Conservation (phyloP, 495 filamentous ascomycete species). For the Penicillium steckii region DNA sequence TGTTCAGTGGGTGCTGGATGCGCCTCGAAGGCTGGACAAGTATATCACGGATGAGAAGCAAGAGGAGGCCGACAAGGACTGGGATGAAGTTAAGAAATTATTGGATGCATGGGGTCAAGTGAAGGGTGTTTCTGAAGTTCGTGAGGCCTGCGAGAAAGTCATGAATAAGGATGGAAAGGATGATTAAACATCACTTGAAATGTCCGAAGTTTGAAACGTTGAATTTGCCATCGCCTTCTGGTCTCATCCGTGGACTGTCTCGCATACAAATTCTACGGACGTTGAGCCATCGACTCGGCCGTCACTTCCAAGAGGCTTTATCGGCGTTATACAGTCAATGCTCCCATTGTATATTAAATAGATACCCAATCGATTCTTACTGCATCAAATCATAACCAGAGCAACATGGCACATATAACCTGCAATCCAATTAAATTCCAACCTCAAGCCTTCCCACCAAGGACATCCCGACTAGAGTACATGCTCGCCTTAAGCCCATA, state of each 20-base stretch:
- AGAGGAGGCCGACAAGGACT: conserved; percentile 58
- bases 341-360: background rate
- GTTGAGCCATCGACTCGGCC: no score
- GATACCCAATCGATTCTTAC: background rate
- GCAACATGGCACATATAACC: background rate
- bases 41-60: conserved; percentile 49
- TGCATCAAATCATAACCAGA: background rate
- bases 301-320: background rate
- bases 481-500: conserved; percentile 63
- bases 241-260: no score
- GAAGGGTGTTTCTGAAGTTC: conserved; percentile 59
- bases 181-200: conserved; percentile 20
- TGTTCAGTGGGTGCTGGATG: conserved; percentile 68
- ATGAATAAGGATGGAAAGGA: conserved; percentile 36
- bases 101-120: conserved; percentile 57
- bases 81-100: conserved; percentile 48
- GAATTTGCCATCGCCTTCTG: no score
- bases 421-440: background rate
- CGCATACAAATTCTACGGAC: no score
- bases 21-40: conserved; percentile 49
- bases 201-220: background rate
- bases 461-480: conserved; percentile 44
- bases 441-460: conserved; percentile 27
- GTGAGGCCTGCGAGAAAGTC: conserved; percentile 56
- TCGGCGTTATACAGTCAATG: no score